Conservation (phyloP, 345 rosid genomes). For the Syzygium aqueum region DNA sequence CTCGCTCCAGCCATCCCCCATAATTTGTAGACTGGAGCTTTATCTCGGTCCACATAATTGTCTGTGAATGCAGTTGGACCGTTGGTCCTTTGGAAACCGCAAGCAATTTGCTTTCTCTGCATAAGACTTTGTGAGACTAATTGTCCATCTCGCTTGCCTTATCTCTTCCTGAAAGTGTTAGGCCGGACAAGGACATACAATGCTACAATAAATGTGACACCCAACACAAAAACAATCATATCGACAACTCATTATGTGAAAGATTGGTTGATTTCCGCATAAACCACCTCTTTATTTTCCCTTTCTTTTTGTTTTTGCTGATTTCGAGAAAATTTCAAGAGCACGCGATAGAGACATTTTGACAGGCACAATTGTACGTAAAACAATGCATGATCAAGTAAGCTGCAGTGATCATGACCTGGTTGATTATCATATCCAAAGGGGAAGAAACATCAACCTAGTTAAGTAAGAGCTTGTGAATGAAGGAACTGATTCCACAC, state of each 20-base stretch:
- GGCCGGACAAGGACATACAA: neutral
- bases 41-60: neutral
- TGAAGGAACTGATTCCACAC: neutral
- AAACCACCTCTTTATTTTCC: neutral
- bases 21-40: neutral
- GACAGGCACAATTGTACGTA: neutral
- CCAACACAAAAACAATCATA: neutral
- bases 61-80: neutral
- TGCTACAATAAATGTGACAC: neutral
- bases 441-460: neutral
- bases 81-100: neutral
- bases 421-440: accelerated
- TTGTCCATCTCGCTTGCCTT: neutral
- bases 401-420: neutral
- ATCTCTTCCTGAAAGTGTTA: neutral
- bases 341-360: neutral
- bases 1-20: neutral
- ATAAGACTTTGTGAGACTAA: neutral
- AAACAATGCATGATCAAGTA: neutral
- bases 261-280: neutral
- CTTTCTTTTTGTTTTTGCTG: neutral
- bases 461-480: neutral
- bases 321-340: neutral
- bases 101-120: too few species aligned
- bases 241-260: neutral